A percentile compares a stretch with the other conserved stretches of the same genome.
Conservation (phyloP, 352 stramenopile species). For the Phytophthora sp. region DNA sequence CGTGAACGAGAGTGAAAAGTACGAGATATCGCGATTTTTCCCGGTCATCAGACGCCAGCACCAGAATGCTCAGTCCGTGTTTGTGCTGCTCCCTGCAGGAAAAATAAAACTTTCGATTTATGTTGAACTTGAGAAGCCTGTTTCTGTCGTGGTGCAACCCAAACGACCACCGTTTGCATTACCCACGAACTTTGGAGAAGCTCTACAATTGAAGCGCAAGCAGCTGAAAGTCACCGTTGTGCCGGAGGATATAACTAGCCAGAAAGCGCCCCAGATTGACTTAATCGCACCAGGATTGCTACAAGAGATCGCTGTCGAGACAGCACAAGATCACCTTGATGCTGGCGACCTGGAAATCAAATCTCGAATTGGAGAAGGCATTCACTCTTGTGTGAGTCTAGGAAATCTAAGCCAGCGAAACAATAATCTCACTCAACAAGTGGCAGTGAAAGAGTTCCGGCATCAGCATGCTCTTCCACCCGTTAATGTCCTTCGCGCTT, state of each 20-base stretch:
- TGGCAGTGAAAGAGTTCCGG: constrained; percentile 50
- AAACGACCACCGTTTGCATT: constrained; percentile 11
- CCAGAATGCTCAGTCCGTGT: background rate
- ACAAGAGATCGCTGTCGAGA: constrained; percentile 27
- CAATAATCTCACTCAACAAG: background rate
- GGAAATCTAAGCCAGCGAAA: constrained; percentile 7
- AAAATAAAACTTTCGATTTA: constrained; percentile 45
- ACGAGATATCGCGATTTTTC: constrained; percentile 40
- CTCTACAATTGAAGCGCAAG: constrained; percentile 45
- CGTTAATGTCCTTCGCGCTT: constrained; percentile 39
- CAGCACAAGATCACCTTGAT: constrained; percentile 7
- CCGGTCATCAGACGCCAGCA: constrained; percentile 25
- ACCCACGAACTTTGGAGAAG: constrained; percentile 36
- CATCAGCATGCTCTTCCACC: constrained; percentile 34
- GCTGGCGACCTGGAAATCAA: constrained; percentile 17
- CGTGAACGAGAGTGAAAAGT: constrained; percentile 17
- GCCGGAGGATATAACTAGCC: constrained; percentile 17
- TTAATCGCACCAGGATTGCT: constrained; percentile 15
- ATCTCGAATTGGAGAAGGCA: constrained; percentile 32
- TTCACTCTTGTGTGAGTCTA: constrained; percentile 39
- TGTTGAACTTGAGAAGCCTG: constrained; percentile 28
- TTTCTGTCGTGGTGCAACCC: constrained; percentile 5
- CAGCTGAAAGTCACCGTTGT: constrained; percentile 44
- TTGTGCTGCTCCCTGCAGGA: constrained; percentile 21
- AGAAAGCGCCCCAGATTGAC: constrained; percentile 4